Percentiles rank a stretch among this genome's conserved stretches.
Conservation (phyloP, 2,329 filamentous ascomycete genomes). For the Phaeomoniella chlamydospora region DNA sequence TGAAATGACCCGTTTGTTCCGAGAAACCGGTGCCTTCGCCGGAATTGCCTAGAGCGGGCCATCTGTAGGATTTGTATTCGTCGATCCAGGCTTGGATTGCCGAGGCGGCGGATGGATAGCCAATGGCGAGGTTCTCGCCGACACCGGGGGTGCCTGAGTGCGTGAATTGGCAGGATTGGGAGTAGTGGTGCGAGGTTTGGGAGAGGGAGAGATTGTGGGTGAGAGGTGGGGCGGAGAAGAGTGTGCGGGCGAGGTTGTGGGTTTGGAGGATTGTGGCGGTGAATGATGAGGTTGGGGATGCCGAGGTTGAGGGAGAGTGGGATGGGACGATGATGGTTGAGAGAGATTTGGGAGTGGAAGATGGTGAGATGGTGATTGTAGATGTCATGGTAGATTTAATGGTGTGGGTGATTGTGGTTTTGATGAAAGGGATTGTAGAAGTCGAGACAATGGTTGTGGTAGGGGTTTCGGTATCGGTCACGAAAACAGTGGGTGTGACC, state of each 20-base stretch:
- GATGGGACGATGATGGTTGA: background rate
- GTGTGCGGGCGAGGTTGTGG: background rate
- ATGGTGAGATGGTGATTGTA: too few relatives aligned
- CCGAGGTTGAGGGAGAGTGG: background rate
- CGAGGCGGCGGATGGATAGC: slow-evolving; percentile 44
- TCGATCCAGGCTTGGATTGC: slow-evolving; percentile 53
- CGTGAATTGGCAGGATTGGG: background rate
- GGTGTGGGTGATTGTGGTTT: too few relatives aligned
- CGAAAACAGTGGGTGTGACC: too few relatives aligned
- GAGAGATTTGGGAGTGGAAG: too few relatives aligned
- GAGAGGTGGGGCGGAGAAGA: background rate
- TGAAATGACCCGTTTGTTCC: slow-evolving; percentile 54
- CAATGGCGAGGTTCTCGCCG: slow-evolving; percentile 62
- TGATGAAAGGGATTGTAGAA: too few relatives aligned
- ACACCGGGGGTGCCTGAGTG: slow-evolving; percentile 38
- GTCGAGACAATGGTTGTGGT: too few relatives aligned
- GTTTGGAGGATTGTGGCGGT: background rate
- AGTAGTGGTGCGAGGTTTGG: background rate
- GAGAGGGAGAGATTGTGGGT: background rate
- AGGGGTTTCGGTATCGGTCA: too few relatives aligned
- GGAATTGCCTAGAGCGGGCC: slow-evolving; percentile 24
- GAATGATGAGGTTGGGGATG: background rate
- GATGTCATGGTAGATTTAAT: too few relatives aligned
- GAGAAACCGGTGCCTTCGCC: slow-evolving; percentile 34
- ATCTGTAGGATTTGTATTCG: slow-evolving; percentile 47